A percentile compares a stretch with the other conserved stretches of the same genome.
Conservation (phyloP, 306 rosid species). For the Malus orientalis region DNA sequence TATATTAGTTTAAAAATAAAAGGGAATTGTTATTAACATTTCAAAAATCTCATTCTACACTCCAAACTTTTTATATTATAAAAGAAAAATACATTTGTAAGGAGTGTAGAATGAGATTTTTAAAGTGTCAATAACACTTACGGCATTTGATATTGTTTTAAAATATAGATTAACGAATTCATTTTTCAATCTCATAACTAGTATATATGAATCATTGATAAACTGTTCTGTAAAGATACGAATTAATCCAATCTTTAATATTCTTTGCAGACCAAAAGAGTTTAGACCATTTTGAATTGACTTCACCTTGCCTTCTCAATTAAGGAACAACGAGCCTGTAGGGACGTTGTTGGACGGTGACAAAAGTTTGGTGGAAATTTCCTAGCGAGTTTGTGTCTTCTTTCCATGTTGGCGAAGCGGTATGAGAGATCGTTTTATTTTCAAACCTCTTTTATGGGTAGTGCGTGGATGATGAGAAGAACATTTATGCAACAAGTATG, state of each 20-base stretch:
- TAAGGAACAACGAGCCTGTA: background rate
- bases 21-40: too few relatives aligned
- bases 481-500: too few relatives aligned
- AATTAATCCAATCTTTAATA: background rate
- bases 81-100: too few relatives aligned
- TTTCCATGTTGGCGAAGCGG: background rate
- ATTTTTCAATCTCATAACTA: too few relatives aligned
- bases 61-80: too few relatives aligned
- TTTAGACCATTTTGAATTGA: background rate
- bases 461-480: background rate
- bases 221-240: background rate
- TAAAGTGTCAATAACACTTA: too few relatives aligned
- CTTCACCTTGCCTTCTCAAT: background rate
- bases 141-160: too few relatives aligned
- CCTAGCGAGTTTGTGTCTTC: background rate
- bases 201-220: background rate
- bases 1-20: too few relatives aligned
- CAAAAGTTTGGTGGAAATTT: background rate
- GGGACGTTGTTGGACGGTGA: background rate
- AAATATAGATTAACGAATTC: too few relatives aligned
- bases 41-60: too few relatives aligned
- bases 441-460: background rate
- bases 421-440: background rate
- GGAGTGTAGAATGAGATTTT: too few relatives aligned
- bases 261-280: background rate